Evolutionary conservation across 805 yeast species (phyloP).

Genomic region (Saccharomycopsis sp.): DNA sequence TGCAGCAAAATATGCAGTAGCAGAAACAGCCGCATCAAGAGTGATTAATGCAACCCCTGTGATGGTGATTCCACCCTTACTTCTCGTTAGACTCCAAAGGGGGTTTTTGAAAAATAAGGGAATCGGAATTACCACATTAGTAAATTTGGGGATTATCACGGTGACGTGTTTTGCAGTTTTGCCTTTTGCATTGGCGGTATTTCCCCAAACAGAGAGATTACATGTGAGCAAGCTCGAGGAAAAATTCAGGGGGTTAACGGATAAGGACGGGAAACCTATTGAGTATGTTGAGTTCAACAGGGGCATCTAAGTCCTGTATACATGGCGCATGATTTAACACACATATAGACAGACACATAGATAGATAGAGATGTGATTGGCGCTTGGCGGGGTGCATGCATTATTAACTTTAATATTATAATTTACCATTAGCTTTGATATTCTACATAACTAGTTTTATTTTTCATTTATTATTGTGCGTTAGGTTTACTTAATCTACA

Average conservation of each 20-base stretch:
- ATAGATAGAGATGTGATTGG: too few relatives aligned
- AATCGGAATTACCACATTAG: constrained; percentile 53
- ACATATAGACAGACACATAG: too few relatives aligned
- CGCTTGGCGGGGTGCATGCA: too few relatives aligned
- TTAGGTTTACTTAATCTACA: neutral
- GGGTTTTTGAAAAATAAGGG: constrained; percentile 64
- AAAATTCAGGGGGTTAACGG: constrained; percentile 53
- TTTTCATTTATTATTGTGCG: neutral
- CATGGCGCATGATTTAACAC: too few relatives aligned
- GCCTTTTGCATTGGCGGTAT: constrained; percentile 92
- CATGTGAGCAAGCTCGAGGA: constrained; percentile 56
- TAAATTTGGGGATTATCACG: constrained; percentile 82
- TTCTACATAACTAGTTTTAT: too few relatives aligned
- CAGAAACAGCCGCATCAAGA: constrained; percentile 92
- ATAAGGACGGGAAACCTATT: constrained; percentile 52
- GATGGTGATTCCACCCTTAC: constrained; percentile 92
- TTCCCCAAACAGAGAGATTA: constrained; percentile 81
- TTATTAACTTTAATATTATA: too few relatives aligned
- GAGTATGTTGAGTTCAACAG: constrained; percentile 77
- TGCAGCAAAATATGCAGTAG: constrained; percentile 92
- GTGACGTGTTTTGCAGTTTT: constrained; percentile 79
- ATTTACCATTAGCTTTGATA: too few relatives aligned
- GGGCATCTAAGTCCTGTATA: constrained; percentile 84
- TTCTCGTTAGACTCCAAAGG: constrained; percentile 72
- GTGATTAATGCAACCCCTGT: constrained; percentile 95